Conservation (phyloP, 371 early-diverging fungal genomes). For the Mortierella sp. region DNA sequence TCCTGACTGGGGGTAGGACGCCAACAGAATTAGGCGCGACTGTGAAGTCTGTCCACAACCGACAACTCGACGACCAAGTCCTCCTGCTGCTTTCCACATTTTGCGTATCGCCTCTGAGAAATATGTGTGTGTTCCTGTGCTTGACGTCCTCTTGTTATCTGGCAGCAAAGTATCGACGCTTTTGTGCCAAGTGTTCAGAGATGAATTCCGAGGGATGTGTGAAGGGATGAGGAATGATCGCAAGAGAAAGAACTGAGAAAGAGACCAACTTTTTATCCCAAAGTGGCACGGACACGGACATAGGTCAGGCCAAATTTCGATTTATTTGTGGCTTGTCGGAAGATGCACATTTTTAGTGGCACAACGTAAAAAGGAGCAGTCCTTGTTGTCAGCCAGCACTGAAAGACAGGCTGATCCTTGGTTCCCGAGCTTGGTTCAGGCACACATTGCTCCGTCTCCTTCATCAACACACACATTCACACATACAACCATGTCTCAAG, state of each 20-base stretch:
- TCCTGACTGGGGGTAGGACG: background rate
- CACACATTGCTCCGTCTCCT: constrained; percentile 13
- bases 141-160: background rate
- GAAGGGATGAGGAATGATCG: background rate
- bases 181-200: background rate
- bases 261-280: background rate
- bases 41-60: constrained; percentile 3
- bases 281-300: background rate
- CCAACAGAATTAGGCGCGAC: background rate
- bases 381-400: background rate
- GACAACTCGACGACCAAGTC: constrained; percentile 1
- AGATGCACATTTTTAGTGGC: constrained; percentile 5
- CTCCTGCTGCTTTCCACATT: constrained; percentile 24
- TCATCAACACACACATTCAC: background rate
- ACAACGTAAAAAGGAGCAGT: background rate
- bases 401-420: constrained; percentile 6
- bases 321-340: constrained; percentile 9
- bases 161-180: background rate
- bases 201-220: background rate
- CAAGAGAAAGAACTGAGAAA: background rate
- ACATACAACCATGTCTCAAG: constrained; percentile 61
- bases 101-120: background rate
- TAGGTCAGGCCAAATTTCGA: constrained; percentile 1
- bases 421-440: background rate
- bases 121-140: background rate